Percentiles rank a stretch among this genome's conserved stretches.
Conservation (phyloP, 371 early-diverging fungal species). For the Rhizopus arrhizus region DNA sequence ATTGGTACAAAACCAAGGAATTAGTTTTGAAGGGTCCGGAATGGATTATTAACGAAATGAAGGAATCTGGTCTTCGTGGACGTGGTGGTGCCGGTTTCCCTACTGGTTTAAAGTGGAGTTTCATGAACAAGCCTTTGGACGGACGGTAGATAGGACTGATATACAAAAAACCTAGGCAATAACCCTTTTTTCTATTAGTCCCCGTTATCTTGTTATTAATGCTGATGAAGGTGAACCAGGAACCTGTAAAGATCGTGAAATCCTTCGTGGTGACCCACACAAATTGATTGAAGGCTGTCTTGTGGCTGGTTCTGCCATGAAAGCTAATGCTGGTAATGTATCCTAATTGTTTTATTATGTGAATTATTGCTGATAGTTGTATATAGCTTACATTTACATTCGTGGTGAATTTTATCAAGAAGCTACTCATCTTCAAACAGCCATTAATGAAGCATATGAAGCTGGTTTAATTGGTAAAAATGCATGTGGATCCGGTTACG, state of each 20-base stretch:
- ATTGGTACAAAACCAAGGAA: constrained; percentile 99
- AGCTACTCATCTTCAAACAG: constrained; percentile 90
- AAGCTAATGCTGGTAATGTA: constrained; percentile 83
- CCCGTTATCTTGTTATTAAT: constrained; percentile 95
- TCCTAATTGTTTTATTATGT: neutral
- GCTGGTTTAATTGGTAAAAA: constrained; percentile 97
- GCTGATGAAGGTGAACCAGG: constrained; percentile 99
- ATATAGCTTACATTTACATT: constrained; percentile 91
- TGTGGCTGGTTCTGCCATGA: constrained; percentile 95
- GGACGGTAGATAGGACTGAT: constrained; percentile 58
- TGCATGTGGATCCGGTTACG: constrained; percentile 94
- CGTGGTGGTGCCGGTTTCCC: constrained; percentile 99
- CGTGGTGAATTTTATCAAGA: constrained; percentile 98
- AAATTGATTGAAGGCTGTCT: constrained; percentile 97
- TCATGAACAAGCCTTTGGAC: constrained; percentile 94
- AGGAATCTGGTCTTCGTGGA: constrained; percentile 93
- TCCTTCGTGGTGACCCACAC: constrained; percentile 97
- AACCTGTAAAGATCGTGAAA: constrained; percentile 99
- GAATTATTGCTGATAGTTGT: neutral
- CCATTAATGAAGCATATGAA: constrained; percentile 93
- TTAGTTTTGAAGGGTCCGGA: constrained; percentile 93
- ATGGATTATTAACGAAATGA: constrained; percentile 97
- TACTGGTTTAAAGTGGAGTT: constrained; percentile 96
- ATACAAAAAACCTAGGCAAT: neutral
- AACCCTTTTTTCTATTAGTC: constrained; percentile 46